A percentile compares a stretch with the other conserved stretches of the same genome.
Evolutionary conservation across 306 rosid species (phyloP).

Genomic region (Gleditsia sinensis): DNA sequence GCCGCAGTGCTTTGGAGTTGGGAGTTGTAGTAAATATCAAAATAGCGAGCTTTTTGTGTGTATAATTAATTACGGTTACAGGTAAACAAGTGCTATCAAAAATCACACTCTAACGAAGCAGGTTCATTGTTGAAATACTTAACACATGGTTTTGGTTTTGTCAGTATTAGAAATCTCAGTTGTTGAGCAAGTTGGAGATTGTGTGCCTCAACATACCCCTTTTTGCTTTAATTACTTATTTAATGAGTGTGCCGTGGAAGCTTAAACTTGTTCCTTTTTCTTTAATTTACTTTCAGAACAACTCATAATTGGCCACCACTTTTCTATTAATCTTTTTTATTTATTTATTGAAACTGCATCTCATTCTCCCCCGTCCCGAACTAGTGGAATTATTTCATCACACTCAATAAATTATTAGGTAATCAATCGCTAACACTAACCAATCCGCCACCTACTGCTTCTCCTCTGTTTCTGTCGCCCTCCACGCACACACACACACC

Average conservation of each 20-base stretch:
- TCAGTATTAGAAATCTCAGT: background rate
- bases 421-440: constrained; percentile 34
- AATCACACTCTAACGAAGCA: too few species aligned
- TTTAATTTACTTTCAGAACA: constrained; percentile 12
- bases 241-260: constrained; percentile 39
- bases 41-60: too few species aligned
- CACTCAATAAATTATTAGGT: constrained; percentile 29
- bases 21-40: too few species aligned
- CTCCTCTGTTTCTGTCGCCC: background rate
- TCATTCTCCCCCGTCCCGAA: background rate
- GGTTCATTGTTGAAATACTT: too few species aligned
- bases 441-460: background rate
- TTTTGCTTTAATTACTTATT: constrained; percentile 15
- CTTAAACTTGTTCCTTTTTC: constrained; percentile 28
- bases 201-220: background rate
- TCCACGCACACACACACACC: background rate
- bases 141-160: too few species aligned
- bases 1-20: too few species aligned
- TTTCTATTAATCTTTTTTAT: background rate
- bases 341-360: background rate
- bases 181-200: constrained; percentile 1
- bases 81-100: too few species aligned
- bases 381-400: constrained; percentile 23
- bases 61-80: too few species aligned
- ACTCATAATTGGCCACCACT: constrained; percentile 34